Evolutionary conservation across 2,329 filamentous ascomycete species (phyloP), one percentile per base, ranked within the genome.

Genomic region (Neopestalotiopsis rosae): DNA sequence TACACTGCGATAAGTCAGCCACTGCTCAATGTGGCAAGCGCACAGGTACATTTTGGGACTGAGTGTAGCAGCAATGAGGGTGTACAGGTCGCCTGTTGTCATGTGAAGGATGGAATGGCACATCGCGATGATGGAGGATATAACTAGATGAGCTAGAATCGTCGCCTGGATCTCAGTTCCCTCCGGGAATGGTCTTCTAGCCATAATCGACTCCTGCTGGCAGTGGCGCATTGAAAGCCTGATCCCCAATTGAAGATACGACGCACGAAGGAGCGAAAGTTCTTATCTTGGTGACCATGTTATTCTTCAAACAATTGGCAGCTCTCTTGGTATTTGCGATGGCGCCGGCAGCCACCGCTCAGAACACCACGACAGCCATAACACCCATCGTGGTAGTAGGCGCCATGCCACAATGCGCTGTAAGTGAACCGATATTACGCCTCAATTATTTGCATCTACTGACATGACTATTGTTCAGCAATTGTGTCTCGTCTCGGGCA

Each of bases 381-480:
- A 59, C 57, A 24, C 57, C 57, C 14, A 30, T 59, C 12, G 30
- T 59, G 57, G 57, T 62, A 2, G 17, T 62, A 5, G 59, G 34
- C 10, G 30, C 59, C 14, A 62, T 62, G 34, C 59, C 59, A 12
- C 24, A 62, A 42, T 62, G 59, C 17, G 59, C 59, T 38, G 59
- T 62, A 38, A 62, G 59, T 62, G 14, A 14, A 28, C 13, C 57
- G 13, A 30, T 59, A 3, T 17, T 30, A 3, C 13, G 20, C n/a
- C 30, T 28, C 30, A 5, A 12, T 12, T 17, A 28, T 34, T 4
- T 28, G 24, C 12, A 14, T 14, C 7, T 34, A 14, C 57, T 59
- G 57, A 59, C 24, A 10, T 7, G 5, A n/a, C 34, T 2, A 40
- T 42, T 7, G n/a, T 52, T 38, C 34, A 38, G 38, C 62, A 34